Conservation (phyloP, 106 monocot genomes). For the Platanthera guangdongensis region DNA sequence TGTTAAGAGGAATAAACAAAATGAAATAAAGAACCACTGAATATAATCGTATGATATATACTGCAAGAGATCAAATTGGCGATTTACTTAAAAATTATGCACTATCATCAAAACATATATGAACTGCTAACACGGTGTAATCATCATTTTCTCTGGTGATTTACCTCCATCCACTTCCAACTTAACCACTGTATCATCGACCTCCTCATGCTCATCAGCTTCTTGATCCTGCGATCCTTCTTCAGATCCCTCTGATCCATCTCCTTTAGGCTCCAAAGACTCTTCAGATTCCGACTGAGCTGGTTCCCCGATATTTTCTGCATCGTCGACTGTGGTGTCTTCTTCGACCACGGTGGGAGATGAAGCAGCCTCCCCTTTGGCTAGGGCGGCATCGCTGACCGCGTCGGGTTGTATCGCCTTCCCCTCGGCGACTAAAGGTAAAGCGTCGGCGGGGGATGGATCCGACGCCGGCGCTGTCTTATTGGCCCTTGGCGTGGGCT, state of each 20-base stretch:
- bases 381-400: background rate
- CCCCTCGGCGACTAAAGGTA: background rate
- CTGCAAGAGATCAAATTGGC: background rate
- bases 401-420: background rate
- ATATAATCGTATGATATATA: background rate
- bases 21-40: too few relatives aligned
- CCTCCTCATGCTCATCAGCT: background rate
- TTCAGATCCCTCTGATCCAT: background rate
- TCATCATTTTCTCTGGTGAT: background rate
- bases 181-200: background rate
- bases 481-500: background rate
- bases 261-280: background rate
- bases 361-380: background rate
- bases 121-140: background rate
- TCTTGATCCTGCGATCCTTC: too few relatives aligned
- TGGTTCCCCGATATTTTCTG: background rate
- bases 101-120: background rate
- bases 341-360: background rate
- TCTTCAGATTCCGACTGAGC: slow-evolving; percentile 1
- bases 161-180: slow-evolving; percentile 2
- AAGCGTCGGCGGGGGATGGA: background rate
- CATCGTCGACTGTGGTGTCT: background rate
- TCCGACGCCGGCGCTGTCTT: background rate
- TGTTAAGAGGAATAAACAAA: too few relatives aligned
- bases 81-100: background rate